Percentiles rank a stretch among this genome's conserved stretches.
Conservation (phyloP, 2,329 filamentous ascomycete genomes). For the Talaromyces sp. region DNA sequence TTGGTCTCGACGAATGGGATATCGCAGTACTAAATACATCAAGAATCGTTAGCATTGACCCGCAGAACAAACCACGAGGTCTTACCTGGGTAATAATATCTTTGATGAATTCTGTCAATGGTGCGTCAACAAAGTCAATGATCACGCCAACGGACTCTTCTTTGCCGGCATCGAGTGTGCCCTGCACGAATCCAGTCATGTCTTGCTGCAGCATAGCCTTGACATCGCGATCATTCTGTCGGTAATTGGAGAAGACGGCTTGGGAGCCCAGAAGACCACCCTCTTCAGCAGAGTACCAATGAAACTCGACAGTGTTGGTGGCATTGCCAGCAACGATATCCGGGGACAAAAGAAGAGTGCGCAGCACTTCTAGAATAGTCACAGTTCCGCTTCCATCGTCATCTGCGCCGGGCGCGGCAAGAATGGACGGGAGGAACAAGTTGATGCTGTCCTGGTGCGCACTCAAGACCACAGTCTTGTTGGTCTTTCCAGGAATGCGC, state of each 20-base stretch:
- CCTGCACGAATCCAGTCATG: slow-evolving; percentile 88
- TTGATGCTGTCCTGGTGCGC: slow-evolving; percentile 97
- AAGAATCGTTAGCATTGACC: not conserved
- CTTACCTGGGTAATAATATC: slow-evolving; percentile 67
- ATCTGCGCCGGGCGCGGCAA: slow-evolving; percentile 88
- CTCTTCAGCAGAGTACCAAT: slow-evolving; percentile 93
- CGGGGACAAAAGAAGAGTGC: slow-evolving; percentile 70
- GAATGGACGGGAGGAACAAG: slow-evolving; percentile 76
- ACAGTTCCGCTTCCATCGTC: slow-evolving; percentile 92
- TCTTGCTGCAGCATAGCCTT: slow-evolving; percentile 98
- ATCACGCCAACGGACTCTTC: slow-evolving; percentile 88
- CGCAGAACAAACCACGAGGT: not conserved
- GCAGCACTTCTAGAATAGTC: slow-evolving; percentile 87
- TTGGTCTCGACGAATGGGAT: slow-evolving; percentile 85
- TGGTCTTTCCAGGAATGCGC: slow-evolving; percentile 78
- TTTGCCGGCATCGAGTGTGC: slow-evolving; percentile 75
- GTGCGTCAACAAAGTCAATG: slow-evolving; percentile 81
- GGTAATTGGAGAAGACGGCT: slow-evolving; percentile 80
- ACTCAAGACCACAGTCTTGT: slow-evolving; percentile 82
- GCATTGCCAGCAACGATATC: slow-evolving; percentile 67
- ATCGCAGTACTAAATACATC: slow-evolving; percentile 72
- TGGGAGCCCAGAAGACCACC: slow-evolving; percentile 83
- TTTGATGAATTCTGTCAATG: slow-evolving; percentile 86
- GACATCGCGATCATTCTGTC: slow-evolving; percentile 67
- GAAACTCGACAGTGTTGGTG: slow-evolving; percentile 87